These are phyloP conservation scores for Sporothrix pallida DNA, from an alignment of 2,329 filamentous ascomycete species.

Conservation along the genomic window DNA sequence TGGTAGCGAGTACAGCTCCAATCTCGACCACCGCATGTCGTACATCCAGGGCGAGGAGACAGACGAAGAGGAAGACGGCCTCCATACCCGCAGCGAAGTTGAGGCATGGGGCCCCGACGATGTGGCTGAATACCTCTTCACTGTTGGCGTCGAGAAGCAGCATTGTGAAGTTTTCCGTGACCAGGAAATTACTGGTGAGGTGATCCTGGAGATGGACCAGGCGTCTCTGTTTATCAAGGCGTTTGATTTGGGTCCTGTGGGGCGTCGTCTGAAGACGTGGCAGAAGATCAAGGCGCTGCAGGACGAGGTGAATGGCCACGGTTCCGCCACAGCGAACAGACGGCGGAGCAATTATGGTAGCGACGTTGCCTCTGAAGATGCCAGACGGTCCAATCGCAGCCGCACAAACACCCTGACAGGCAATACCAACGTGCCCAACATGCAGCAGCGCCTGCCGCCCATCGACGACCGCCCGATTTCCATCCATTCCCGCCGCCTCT, in stretches of 20 bases:
- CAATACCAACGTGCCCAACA: slow-evolving; percentile 56
- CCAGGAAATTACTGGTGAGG: slow-evolving; percentile 94
- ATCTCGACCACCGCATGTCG: slow-evolving; percentile 76
- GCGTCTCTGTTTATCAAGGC: slow-evolving; percentile 94
- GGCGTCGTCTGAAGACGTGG: slow-evolving; percentile 89
- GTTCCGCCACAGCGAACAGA: slow-evolving; percentile 42
- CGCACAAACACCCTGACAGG: slow-evolving; percentile 64
- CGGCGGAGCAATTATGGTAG: slow-evolving; percentile 64
- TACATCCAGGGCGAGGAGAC: slow-evolving; percentile 95
- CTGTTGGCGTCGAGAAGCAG: slow-evolving; percentile 80
- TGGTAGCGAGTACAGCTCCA: slow-evolving; percentile 86
- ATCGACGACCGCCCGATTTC: slow-evolving; percentile 55
- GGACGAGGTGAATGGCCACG: slow-evolving; percentile 73
- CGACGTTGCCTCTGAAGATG: slow-evolving; percentile 63
- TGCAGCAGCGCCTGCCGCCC: slow-evolving; percentile 50
- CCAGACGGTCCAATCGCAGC: slow-evolving; percentile 57
- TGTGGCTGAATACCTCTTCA: slow-evolving; percentile 88
- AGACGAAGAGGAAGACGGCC: slow-evolving; percentile 82
- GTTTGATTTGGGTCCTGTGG: slow-evolving; percentile 90
- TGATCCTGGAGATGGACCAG: slow-evolving; percentile 92
- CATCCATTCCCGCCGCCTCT: slow-evolving; percentile 55
- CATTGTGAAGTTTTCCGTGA: slow-evolving; percentile 95
- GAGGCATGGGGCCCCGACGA: slow-evolving; percentile 78
- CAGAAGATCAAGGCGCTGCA: slow-evolving; percentile 93
- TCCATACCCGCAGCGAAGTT: slow-evolving; percentile 75